Base-by-base conservation (phyloP, 2,329 filamentous ascomycete species). In the Nemania serpens region DNA sequence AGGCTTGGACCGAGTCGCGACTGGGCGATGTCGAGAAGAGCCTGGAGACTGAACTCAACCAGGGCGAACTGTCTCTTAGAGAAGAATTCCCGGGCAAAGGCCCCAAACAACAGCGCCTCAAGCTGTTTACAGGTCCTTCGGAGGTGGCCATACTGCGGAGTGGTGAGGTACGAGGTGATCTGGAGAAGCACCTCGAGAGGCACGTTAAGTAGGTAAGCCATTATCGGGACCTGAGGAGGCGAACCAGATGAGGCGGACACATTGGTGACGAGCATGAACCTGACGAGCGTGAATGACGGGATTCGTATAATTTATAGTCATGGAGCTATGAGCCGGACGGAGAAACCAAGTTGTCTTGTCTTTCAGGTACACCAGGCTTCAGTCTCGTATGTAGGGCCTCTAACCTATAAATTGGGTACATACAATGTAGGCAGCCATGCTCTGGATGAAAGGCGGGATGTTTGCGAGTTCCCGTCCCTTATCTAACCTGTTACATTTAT, bases 31-130 rank as follows among this genome's bases (percentile, higher is more conserved):
- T 82, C 76, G 71, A 82, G 63, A 22, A 82, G 71, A 0, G 76
- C 74, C 47, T 78, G 71, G 5, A 84, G 71, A 61, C 86, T 89
- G 65, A 78, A 74, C 36, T 83, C 76, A 1, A 81, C 82, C 55
- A 88, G 69, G 82, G 88, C 87, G 73, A 89, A 90, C 69, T 89
- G 86, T 68, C 83, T 84, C 71, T 85, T 86, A 52, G 76, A 78
- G 74, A 91, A 90, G 77, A 88, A 90, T 64, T 88, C 86, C 22
- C 76, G 76, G 29, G 81, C 77, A 66, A 89, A 90, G 36, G 77
- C 77, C 50, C 79, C 76, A 71, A 84, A 84, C 12, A 88, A 75
- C 1, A 77, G 75, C 18, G 74, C 73, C 69, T 89, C 86, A 12
- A 87, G 69, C 17, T 76, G 71, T 57, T 81, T 84, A 75, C 85